These are phyloP conservation scores for Sungouiozyma intestinalis DNA, from an alignment of 805 yeast species.

Conservation along the genomic window DNA sequence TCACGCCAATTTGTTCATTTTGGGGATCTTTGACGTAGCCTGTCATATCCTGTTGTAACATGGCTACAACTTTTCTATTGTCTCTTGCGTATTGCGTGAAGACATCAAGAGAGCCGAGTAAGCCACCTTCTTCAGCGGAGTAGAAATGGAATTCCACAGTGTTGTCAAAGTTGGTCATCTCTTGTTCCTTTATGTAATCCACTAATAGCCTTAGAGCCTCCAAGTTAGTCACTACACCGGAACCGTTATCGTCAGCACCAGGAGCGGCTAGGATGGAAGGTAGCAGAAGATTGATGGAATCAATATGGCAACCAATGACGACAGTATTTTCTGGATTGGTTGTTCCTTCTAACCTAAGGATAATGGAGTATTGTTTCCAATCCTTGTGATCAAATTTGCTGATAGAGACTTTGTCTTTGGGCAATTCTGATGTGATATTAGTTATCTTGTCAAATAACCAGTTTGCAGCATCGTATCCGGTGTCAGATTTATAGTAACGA, in stretches of 20 bases:
- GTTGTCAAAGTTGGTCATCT: slow-evolving; percentile 45
- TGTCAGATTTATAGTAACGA: slow-evolving; percentile 61
- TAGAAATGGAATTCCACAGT: slow-evolving; percentile 89
- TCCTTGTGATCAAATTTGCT: slow-evolving; percentile 46
- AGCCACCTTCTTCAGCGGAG: slow-evolving; percentile 90
- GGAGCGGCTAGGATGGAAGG: slow-evolving; percentile 69
- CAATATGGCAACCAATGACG: slow-evolving; percentile 84
- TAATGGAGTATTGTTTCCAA: slow-evolving; percentile 73
- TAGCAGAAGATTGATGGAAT: slow-evolving; percentile 63
- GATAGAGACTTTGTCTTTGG: slow-evolving; percentile 33
- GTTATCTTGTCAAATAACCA: slow-evolving; percentile 51
- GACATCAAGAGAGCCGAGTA: slow-evolving; percentile 75
- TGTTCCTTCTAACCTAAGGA: slow-evolving; percentile 52
- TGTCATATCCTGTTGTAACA: slow-evolving; percentile 94
- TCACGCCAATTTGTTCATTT: slow-evolving; percentile 63
- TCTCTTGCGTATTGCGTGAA: slow-evolving; percentile 41
- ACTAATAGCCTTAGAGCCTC: slow-evolving; percentile 63
- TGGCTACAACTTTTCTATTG: slow-evolving; percentile 51
- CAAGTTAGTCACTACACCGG: slow-evolving; percentile 71
- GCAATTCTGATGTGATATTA: slow-evolving; percentile 18
- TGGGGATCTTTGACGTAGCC: slow-evolving; percentile 55
- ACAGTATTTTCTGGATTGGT: slow-evolving; percentile 36
- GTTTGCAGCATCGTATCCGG: slow-evolving; percentile 60
- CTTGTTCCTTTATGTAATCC: slow-evolving; percentile 13
- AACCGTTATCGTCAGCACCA: slow-evolving; percentile 93